Evolutionary conservation across 805 yeast genomes (phyloP), one percentile per base, ranked within the genome.

Genomic region (Pichia paraexigua): DNA sequence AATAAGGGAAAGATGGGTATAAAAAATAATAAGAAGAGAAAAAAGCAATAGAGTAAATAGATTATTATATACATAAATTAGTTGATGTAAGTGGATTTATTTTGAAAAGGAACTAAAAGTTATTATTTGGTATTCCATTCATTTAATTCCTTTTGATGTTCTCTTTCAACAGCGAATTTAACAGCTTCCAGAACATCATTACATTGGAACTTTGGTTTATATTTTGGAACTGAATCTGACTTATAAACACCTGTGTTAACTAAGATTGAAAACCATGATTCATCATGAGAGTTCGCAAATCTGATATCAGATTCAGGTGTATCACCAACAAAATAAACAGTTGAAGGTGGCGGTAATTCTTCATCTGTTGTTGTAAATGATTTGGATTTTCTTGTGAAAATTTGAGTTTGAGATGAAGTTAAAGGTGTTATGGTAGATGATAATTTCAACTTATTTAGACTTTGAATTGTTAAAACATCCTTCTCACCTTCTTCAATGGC

Each of bases 211-310:
- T 85, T 87, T 53, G 95, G 95, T 64, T 78, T 75, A 66, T 87
- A 86, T 62, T 82, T 84, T 21, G 95, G 95, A 21, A 68, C 77
- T 10, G 92, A 82, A 21, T 92, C 91, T 45, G 78, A 88, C 68
- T 85, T 82, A 68, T 86, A 87, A 52, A 87, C 95, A 65, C 95
- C 95, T 40, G 95, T 87, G 68, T 87, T 84, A 41, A 87, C 95
- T 62, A 87, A 73, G 53, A 87, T 87, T 27, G 95, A 86, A 68
- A 77, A 82, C 95, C 95, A 87, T 30, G 89, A 80, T 54, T 79
- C 79, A 64, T 87, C 94, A 68, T 86, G 92, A 20, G 90, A 82
- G 71, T 87, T 87, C 49, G 95, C 95, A 70, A 87, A 87, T 66
- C 94, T 74, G 56, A 87, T 87, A 66, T 87, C 95, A 8, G 91